Evolutionary conservation across 2,329 filamentous ascomycete genomes (phyloP).

Genomic region (Cordyceps farinosa): DNA sequence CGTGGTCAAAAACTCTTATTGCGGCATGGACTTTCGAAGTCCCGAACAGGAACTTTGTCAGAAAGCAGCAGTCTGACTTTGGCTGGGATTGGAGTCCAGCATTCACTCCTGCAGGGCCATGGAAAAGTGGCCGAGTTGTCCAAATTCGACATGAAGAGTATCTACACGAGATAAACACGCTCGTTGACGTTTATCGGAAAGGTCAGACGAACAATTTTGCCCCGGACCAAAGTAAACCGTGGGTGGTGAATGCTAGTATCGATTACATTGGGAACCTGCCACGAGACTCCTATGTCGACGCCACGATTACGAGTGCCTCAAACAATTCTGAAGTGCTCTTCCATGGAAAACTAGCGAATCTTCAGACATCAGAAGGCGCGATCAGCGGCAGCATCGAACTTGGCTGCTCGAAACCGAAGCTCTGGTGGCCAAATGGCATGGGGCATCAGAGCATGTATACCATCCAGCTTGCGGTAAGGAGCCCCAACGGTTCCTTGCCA

Average conservation of each 20-base stretch:
- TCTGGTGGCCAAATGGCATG: slow-evolving; percentile 60
- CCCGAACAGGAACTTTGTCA: slow-evolving; percentile 32
- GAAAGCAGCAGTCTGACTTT: slow-evolving; percentile 61
- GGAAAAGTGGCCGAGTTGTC: slow-evolving; percentile 56
- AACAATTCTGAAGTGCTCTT: slow-evolving; percentile 23
- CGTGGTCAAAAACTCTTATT: neutral
- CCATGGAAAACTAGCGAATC: slow-evolving; percentile 32
- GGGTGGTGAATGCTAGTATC: slow-evolving; percentile 59
- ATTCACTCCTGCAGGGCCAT: slow-evolving; percentile 60
- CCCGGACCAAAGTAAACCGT: slow-evolving; percentile 53
- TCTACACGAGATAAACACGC: slow-evolving; percentile 43
- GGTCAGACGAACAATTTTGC: slow-evolving; percentile 57
- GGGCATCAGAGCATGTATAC: slow-evolving; percentile 57
- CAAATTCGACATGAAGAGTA: slow-evolving; percentile 42
- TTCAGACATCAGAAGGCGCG: slow-evolving; percentile 38
- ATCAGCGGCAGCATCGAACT: slow-evolving; percentile 49
- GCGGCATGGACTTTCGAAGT: slow-evolving; percentile 10
- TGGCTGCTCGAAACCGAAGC: slow-evolving; percentile 40
- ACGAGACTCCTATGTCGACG: slow-evolving; percentile 32
- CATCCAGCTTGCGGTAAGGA: slow-evolving; percentile 39
- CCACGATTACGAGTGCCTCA: slow-evolving; percentile 43
- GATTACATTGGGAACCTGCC: slow-evolving; percentile 52
- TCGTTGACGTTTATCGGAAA: slow-evolving; percentile 56
- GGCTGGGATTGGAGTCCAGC: slow-evolving; percentile 64
- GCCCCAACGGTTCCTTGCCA: neutral